phyloP scores from a whole-genome alignment of 2,329 filamentous ascomycete genomes.

The Gnomoniopsis smithogilvyi region DNA sequence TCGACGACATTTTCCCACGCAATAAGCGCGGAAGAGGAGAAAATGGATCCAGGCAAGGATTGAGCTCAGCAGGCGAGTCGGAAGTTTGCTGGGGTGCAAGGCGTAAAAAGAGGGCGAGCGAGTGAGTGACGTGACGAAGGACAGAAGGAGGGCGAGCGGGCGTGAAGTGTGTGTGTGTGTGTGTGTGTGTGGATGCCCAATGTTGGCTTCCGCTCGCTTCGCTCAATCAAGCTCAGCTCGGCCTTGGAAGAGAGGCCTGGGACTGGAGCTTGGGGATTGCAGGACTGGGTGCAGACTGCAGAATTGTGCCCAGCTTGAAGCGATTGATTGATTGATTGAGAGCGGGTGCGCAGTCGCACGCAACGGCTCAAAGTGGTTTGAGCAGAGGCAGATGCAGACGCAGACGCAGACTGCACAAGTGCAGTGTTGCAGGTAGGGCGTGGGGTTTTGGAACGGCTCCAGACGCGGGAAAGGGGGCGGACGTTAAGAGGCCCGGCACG shows the following conservation, averaged over 20 bases:
- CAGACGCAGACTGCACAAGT: too few species aligned
- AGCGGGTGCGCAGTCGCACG: neutral
- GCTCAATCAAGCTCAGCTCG: neutral
- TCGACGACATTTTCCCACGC: constrained; percentile 56
- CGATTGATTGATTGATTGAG: constrained; percentile 4
- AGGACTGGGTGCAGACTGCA: neutral
- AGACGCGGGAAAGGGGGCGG: constrained; percentile 3
- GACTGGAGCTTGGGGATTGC: too few species aligned
- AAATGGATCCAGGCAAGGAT: neutral
- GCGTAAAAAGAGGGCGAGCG: neutral
- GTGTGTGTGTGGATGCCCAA: neutral
- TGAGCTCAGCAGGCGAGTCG: neutral
- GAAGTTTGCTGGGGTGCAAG: neutral
- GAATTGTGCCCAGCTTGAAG: neutral
- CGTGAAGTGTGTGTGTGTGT: neutral
- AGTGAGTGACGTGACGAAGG: neutral
- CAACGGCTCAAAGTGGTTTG: neutral
- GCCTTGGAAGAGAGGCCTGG: neutral
- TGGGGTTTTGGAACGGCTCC: too few species aligned
- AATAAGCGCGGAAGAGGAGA: constrained; percentile 21
- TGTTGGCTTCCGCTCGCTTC: too few species aligned
- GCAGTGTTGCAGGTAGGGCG: neutral
- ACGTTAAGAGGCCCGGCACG: constrained; percentile 9
- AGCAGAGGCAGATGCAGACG: neutral
- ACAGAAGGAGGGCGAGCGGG: neutral